Evolutionary conservation across 106 monocot species (phyloP).

Genomic region (Platanthera guangdongensis): DNA sequence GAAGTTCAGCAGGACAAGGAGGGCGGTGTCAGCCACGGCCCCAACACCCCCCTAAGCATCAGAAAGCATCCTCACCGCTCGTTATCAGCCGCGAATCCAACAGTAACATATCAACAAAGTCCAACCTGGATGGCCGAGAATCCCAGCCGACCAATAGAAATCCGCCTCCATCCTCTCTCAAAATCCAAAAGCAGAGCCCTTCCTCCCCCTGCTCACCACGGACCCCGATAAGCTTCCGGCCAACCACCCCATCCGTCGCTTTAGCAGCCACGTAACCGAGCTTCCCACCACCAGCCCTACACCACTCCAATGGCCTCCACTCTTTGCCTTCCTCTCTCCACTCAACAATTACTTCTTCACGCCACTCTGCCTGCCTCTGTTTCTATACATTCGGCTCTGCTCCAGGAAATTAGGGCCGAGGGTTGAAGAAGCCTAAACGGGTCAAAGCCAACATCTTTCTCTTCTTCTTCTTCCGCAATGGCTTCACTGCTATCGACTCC

Average conservation of each 20-base stretch:
- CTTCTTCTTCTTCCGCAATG: conserved; percentile 19
- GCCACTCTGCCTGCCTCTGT: background rate
- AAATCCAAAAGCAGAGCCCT: conserved; percentile 6
- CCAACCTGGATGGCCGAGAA: background rate
- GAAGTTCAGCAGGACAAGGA: too few relatives aligned
- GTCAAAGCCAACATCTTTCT: too few relatives aligned
- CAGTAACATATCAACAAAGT: background rate
- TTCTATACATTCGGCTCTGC: background rate
- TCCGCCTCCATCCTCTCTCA: background rate
- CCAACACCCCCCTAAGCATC: background rate
- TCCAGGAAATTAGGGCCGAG: too few relatives aligned
- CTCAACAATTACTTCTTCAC: background rate
- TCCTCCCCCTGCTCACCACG: background rate
- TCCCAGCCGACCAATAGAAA: conserved; percentile 15
- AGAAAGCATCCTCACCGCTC: background rate
- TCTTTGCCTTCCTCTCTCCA: background rate
- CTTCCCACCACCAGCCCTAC: background rate
- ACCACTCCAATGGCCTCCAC: background rate
- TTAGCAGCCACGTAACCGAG: conserved; percentile 8
- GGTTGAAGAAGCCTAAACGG: too few relatives aligned
- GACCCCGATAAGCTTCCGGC: conserved; percentile 2
- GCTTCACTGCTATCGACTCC: conserved; percentile 44
- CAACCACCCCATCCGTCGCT: background rate
- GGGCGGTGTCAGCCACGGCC: too few relatives aligned
- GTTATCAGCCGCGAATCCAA: background rate